phyloP scores from a whole-genome alignment of 371 early-diverging fungal species.

The Dipsacomyces acuminosporus region DNA sequence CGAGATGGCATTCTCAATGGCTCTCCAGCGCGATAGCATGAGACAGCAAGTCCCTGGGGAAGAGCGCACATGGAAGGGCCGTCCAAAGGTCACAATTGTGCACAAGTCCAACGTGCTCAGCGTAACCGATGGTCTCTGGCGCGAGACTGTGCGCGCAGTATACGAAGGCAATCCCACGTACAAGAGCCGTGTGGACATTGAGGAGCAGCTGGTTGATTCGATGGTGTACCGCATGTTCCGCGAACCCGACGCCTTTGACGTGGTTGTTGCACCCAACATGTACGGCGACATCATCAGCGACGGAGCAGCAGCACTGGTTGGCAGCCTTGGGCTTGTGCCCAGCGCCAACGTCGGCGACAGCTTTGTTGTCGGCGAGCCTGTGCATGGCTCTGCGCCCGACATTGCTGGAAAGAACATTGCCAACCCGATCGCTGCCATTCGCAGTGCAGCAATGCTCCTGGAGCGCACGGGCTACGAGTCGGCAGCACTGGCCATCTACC shows the following conservation, averaged over 20 bases:
- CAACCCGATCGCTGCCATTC: conserved; percentile 90
- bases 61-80: conserved; percentile 60
- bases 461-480: conserved; percentile 71
- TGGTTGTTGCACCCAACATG: conserved; percentile 90
- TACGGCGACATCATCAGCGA: conserved; percentile 95
- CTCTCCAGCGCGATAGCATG: conserved; percentile 68
- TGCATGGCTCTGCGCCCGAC: conserved; percentile 95
- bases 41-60: conserved; percentile 56
- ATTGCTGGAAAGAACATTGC: conserved; percentile 93
- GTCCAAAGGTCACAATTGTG: conserved; percentile 85
- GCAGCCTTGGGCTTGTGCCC: conserved; percentile 89
- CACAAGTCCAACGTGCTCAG: conserved; percentile 95
- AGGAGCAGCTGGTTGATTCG: conserved; percentile 93
- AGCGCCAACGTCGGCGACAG: conserved; percentile 89
- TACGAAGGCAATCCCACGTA: conserved; percentile 58
- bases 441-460: conserved; percentile 85
- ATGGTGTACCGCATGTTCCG: conserved; percentile 97
- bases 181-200: conserved; percentile 63
- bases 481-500: conserved; percentile 73
- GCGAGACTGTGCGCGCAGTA: conserved; percentile 77
- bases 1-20: conserved; percentile 83
- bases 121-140: conserved; percentile 90
- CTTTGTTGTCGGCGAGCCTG: conserved; percentile 93
- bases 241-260: conserved; percentile 91
- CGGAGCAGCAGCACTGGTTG: conserved; percentile 93